phyloP scores from a whole-genome alignment of 2,329 filamentous ascomycete genomes.

The Macrophomina phaseolina region DNA sequence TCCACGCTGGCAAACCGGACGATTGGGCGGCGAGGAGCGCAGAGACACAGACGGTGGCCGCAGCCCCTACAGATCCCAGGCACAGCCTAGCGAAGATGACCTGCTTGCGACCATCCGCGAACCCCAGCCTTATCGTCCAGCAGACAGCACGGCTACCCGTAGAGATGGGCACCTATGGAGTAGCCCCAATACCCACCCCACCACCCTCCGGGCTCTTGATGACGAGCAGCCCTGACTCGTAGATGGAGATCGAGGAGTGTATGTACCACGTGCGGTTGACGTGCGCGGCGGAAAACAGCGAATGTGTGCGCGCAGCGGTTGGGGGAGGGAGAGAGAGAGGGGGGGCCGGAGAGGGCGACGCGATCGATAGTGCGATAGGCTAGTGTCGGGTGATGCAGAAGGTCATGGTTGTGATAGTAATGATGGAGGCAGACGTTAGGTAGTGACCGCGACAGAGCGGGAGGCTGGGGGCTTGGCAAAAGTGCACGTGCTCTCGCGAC shows the following conservation, averaged over 20 bases:
- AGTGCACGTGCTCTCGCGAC: too few relatives aligned
- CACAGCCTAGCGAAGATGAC: conserved; percentile 10
- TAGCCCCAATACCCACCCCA: conserved; percentile 17
- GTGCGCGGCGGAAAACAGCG: background rate
- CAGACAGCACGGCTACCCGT: conserved; percentile 1
- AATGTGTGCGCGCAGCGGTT: background rate
- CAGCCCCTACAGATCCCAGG: conserved; percentile 21
- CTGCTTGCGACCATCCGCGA: conserved; percentile 15
- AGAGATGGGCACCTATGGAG: conserved; percentile 6
- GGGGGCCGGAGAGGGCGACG: too few relatives aligned
- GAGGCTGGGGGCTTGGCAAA: too few relatives aligned
- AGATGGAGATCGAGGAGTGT: conserved; percentile 9
- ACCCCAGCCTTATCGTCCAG: background rate
- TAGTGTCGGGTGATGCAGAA: too few relatives aligned
- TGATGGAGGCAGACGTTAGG: too few relatives aligned
- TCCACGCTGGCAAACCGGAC: conserved; percentile 13
- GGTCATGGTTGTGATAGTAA: too few relatives aligned
- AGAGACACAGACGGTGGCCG: conserved; percentile 18
- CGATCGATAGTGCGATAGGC: too few relatives aligned
- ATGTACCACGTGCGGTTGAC: conserved; percentile 2
- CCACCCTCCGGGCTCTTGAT: conserved; percentile 20
- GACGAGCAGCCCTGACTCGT: conserved; percentile 16
- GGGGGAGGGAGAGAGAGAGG: too few relatives aligned
- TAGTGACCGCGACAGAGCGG: too few relatives aligned
- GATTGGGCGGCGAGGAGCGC: background rate